These are phyloP conservation scores for Penicillium fuscoglaucum DNA, from an alignment of 2,329 filamentous ascomycete species.

Conservation along the genomic window DNA sequence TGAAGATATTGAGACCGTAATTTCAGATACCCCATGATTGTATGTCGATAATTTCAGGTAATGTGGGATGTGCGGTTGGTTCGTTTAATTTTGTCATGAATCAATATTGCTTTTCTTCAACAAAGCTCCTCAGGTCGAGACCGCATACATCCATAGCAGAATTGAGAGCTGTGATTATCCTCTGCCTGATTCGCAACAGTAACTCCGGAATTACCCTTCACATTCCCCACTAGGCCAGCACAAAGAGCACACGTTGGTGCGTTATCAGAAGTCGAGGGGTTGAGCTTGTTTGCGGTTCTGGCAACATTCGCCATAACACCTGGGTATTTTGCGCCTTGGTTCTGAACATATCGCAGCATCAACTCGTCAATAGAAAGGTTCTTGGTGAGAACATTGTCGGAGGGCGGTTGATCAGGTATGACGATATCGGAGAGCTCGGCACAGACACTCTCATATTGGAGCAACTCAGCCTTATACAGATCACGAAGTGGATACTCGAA, in stretches of 20 bases:
- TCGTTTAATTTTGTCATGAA: conserved; percentile 16
- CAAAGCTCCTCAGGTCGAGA: conserved; percentile 35
- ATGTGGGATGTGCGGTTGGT: conserved; percentile 1
- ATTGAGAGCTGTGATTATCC: conserved; percentile 52
- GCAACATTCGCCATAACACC: conserved; percentile 95
- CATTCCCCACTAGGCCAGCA: conserved; percentile 63
- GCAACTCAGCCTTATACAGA: conserved; percentile 76
- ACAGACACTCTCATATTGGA: conserved; percentile 60
- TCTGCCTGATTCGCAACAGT: conserved; percentile 38
- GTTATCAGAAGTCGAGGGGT: conserved; percentile 42
- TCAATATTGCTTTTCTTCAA: conserved; percentile 5
- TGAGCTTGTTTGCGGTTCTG: conserved; percentile 80
- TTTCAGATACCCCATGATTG: conserved; percentile 15
- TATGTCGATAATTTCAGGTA: conserved; percentile 1
- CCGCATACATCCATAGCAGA: conserved; percentile 49
- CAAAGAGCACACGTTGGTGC: conserved; percentile 64
- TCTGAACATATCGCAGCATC: conserved; percentile 83
- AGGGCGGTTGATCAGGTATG: conserved; percentile 41
- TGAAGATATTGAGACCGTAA: conserved; percentile 1
- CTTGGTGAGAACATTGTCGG: conserved; percentile 38
- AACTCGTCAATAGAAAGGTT: conserved; percentile 88
- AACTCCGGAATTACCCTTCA: conserved; percentile 63
- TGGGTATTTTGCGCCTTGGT: conserved; percentile 81
- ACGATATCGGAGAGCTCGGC: conserved; percentile 55
- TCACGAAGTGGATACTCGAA: conserved; percentile 85